phyloP scores from a whole-genome alignment of 2,329 filamentous ascomycete species.

The Parastagonospora avenae region DNA sequence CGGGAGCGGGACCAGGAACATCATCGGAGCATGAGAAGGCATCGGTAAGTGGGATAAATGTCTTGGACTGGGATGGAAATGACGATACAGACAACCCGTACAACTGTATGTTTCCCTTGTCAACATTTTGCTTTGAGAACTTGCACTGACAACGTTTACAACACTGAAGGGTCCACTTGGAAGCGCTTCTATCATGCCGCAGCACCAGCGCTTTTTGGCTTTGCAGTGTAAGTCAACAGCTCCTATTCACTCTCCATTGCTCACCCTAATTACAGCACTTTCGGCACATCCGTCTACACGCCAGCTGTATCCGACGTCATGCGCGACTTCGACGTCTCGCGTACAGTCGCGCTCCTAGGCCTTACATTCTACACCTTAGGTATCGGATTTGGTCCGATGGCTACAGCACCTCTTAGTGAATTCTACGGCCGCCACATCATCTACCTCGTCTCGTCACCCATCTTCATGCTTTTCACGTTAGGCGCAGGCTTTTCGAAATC shows the following conservation, averaged over 20 bases:
- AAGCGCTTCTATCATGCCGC: slow-evolving; percentile 40
- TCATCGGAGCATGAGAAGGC: not conserved
- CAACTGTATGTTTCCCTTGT: slow-evolving; percentile 33
- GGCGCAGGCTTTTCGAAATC: slow-evolving; percentile 59
- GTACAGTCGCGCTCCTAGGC: slow-evolving; percentile 63
- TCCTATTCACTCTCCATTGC: not conserved
- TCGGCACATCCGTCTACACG: slow-evolving; percentile 61
- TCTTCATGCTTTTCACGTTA: slow-evolving; percentile 62
- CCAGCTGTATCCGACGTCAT: slow-evolving; percentile 55
- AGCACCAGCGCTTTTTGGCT: slow-evolving; percentile 43
- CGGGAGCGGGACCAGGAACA: not conserved
- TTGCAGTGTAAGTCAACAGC: slow-evolving; percentile 38
- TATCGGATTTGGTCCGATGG: slow-evolving; percentile 63
- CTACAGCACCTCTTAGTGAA: slow-evolving; percentile 65
- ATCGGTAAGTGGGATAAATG: not conserved
- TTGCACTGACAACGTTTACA: not conserved
- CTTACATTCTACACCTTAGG: slow-evolving; percentile 66
- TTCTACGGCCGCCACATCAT: slow-evolving; percentile 60
- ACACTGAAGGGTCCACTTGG: slow-evolving; percentile 20
- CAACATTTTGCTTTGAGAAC: too few species aligned
- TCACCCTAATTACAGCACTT: slow-evolving; percentile 48
- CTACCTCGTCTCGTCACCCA: slow-evolving; percentile 54
- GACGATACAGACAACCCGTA: slow-evolving; percentile 46
- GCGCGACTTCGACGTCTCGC: slow-evolving; percentile 59
- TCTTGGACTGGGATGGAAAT: slow-evolving; percentile 39